Conservation (phyloP, 306 rosid species). For the Glycine soja region DNA sequence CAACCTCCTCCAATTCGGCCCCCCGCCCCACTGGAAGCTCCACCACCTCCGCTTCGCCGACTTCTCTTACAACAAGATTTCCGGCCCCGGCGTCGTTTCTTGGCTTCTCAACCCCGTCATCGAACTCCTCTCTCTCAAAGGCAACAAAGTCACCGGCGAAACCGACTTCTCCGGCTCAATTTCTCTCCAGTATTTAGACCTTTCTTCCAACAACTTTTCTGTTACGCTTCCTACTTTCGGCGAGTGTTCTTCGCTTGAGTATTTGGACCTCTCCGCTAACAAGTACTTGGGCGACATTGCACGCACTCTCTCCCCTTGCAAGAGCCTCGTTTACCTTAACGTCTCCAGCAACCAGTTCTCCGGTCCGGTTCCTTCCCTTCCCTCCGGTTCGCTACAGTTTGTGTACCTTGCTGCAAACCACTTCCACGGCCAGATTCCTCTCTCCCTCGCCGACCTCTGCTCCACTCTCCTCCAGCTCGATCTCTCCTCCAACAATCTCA, state of each 20-base stretch:
- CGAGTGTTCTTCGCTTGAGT: constrained; percentile 58
- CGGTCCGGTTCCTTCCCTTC: constrained; percentile 66
- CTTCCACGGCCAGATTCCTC: constrained; percentile 67
- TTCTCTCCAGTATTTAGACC: constrained; percentile 59
- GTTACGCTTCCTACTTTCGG: constrained; percentile 65
- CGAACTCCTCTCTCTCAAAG: constrained; percentile 54
- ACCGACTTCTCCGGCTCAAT: constrained; percentile 55
- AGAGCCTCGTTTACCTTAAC: constrained; percentile 60
- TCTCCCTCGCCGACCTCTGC: constrained; percentile 55
- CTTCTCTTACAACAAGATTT: constrained; percentile 72
- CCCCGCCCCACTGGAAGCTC: constrained; percentile 29
- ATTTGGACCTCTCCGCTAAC: constrained; percentile 83
- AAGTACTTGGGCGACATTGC: constrained; percentile 71
- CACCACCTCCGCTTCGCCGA: constrained; percentile 57
- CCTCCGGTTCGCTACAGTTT: constrained; percentile 55
- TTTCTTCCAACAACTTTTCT: constrained; percentile 77
- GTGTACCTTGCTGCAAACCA: constrained; percentile 60
- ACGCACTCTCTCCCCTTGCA: constrained; percentile 53
- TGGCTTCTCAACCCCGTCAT: constrained; percentile 68
- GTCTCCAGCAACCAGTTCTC: constrained; percentile 67
- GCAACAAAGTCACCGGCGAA: constrained; percentile 73
- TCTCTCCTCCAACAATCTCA: constrained; percentile 64
- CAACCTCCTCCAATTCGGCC: constrained; percentile 50
- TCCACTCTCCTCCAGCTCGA: constrained; percentile 59
- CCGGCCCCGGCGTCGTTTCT: constrained; percentile 53